These are phyloP conservation scores for Penicillium silybi DNA, from an alignment of 495 filamentous ascomycete species.

Conservation along the genomic window DNA sequence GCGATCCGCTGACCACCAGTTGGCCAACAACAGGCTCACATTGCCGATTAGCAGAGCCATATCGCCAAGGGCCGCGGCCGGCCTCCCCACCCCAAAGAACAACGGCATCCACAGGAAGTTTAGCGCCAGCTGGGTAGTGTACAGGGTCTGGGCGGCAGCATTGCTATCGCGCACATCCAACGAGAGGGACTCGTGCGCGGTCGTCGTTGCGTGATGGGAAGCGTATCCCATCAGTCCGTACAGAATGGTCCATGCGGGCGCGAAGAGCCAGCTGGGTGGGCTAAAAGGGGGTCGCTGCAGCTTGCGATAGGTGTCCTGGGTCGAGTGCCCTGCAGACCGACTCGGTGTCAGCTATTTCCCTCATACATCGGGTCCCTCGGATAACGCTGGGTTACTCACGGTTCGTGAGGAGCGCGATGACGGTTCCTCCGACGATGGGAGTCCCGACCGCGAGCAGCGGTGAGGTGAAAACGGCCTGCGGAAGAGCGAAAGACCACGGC, in stretches of 20 bases:
- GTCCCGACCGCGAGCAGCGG: constrained; percentile 32
- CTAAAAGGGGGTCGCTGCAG: constrained; percentile 76
- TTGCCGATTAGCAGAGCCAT: constrained; percentile 66
- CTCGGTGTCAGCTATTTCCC: background rate
- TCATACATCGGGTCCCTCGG: background rate
- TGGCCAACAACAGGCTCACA: constrained; percentile 63
- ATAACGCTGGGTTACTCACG: constrained; percentile 16
- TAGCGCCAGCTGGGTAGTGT: constrained; percentile 76
- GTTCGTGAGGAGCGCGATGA: constrained; percentile 31
- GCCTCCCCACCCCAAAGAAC: constrained; percentile 72
- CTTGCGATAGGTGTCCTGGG: constrained; percentile 57
- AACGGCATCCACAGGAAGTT: constrained; percentile 93
- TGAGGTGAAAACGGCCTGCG: constrained; percentile 31
- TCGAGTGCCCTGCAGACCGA: constrained; percentile 43
- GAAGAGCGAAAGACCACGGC: constrained; percentile 37
- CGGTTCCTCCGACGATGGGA: constrained; percentile 29
- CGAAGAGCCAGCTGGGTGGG: constrained; percentile 78
- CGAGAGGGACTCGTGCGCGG: constrained; percentile 46
- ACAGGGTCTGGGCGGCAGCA: constrained; percentile 52
- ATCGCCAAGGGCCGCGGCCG: constrained; percentile 70
- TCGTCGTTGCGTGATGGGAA: constrained; percentile 63
- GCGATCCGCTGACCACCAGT: constrained; percentile 70
- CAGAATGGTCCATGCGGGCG: constrained; percentile 78
- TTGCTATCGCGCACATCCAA: constrained; percentile 24
- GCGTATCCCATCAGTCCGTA: constrained; percentile 90